Evolutionary conservation across 2,329 filamentous ascomycete genomes (phyloP), one percentile per base, ranked within the genome.

Genomic region (Alternaria sp.): DNA sequence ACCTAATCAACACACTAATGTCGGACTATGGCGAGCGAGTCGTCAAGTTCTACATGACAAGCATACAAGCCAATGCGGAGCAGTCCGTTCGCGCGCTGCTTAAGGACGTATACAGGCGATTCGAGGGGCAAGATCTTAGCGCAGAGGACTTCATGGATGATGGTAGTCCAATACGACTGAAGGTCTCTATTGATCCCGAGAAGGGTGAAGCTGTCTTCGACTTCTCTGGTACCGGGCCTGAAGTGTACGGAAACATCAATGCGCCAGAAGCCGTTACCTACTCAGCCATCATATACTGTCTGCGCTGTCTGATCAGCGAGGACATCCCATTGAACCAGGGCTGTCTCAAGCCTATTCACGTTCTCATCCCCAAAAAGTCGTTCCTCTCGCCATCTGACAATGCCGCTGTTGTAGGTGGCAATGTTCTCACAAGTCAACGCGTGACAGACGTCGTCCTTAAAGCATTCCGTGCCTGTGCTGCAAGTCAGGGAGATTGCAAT

Each of bases 241-340:
- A 96, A 79, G 90, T 93, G 1, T 93, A 93, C 71, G 91, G 85
- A 46, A 94, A 93, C 71, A 90, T 90, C 79, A 96, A 96, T 73
- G 92, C 92, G 0, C 92, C 92, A 0, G 87, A 93, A 79, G 92
- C 92, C 4, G 91, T 96, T 51, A 94, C 91, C 0, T 93, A 92
- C 80, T 91, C 88, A 36, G 92, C 92, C 54, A 94, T 96, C 74
- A 95, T 96, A 75, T 96, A 96, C 84, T 93, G 91, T 71, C 84
- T 96, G 12, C 89, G 93, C 49, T 92, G 90, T 72, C 85, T 97
- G 61, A 93, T 96, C 71, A 89, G 87, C 40, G 88, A 92, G 68
- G 91, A 95, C 69, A 94, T 96, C 13, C 93, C 93, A 0, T 86
- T 96, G 5, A 96, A 96, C 81, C 93, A 96, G 80, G 93, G 93